A percentile compares a stretch with the other conserved stretches of the same genome.
These are phyloP conservation scores for Friedmanniomyces endolithicus DNA, from an alignment of 495 filamentous ascomycete species.

Conservation along the genomic window DNA sequence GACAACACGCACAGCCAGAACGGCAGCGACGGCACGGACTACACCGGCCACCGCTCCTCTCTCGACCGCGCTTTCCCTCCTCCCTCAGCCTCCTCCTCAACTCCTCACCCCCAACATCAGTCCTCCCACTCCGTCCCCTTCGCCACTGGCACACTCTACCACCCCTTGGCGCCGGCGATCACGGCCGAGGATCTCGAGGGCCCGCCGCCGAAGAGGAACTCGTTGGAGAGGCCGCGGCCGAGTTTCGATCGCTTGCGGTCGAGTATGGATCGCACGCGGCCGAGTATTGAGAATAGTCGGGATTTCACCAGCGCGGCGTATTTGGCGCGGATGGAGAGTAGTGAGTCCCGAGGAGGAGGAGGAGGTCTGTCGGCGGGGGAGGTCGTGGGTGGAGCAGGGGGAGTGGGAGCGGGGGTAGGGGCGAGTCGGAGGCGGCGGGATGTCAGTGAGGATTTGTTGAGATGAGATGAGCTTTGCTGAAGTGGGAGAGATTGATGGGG, in stretches of 20 bases:
- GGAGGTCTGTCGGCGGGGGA: background rate
- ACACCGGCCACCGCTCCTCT: conserved; percentile 48
- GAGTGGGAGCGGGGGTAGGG: background rate
- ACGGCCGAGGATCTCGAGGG: conserved; percentile 1
- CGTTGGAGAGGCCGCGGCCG: conserved; percentile 44
- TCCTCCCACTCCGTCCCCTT: no score
- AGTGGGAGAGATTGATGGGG: no score
- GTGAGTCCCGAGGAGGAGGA: background rate
- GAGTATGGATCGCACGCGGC: conserved; percentile 61
- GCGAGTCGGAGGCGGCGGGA: conserved; percentile 8
- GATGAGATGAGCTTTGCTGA: background rate
- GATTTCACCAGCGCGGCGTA: conserved; percentile 85
- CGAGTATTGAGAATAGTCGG: conserved; percentile 70
- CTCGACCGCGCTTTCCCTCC: conserved; percentile 18
- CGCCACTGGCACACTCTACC: conserved; percentile 1
- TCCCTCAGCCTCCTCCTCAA: no score
- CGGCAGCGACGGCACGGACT: conserved; percentile 87
- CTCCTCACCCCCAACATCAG: no score
- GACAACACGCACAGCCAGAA: conserved; percentile 74
- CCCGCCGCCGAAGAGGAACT: background rate
- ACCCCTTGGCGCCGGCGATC: conserved; percentile 3
- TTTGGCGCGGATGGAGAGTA: conserved; percentile 61
- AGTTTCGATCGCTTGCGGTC: conserved; percentile 66
- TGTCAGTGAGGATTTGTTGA: conserved; percentile 6
- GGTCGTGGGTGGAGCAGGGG: background rate